Base-by-base conservation (phyloP, 345 rosid genomes). In the Pugionium dolabratum region DNA sequence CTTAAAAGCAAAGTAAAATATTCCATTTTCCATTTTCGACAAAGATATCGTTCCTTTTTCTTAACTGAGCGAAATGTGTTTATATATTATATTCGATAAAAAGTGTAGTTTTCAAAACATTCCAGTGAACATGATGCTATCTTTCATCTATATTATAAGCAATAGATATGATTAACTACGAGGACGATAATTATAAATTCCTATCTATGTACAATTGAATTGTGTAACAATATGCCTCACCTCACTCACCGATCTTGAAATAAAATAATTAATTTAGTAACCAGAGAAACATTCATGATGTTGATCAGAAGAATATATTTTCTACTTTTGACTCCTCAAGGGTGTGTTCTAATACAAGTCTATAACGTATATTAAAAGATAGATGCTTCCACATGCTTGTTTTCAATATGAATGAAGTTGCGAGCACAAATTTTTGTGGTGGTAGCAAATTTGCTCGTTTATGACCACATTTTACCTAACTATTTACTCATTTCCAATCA, bases 331-430 rank as follows among this genome's bases (percentile, higher is more conserved):
- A 50, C 59, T 51, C 59, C 8, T 51, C 25, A 64, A 36, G 29
- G 35, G 35, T 45, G 36, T 29, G 48, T 39, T 18, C 29, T 52
- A 9, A 5, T 40, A n/a, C 10, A 10, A 27, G 45, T 47, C 28
- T 28, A 18, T 7, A 40, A 49, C 58, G 4, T 48, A 35, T 27
- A 10, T 34, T 27, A 2, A 1, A 37, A 28, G 39, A 37, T 6
- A 51, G 29, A 49, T 48, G 7, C 30, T 62, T 27, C 45, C 56
- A 28, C 67, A 50, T 64, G 59, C 18, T 47, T 46, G 25, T 61
- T 48, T 10, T 36, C n/a, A 25, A 59, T 29, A 29, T n/a, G n/a
- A n/a, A n/a, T n/a, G n/a, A 27, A 57, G 10, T 57, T 9, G 47
- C 18, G 4, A 29, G 11, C 25, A 56, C 32, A 53, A 54, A 54